Evolutionary conservation across 2,329 filamentous ascomycete genomes (phyloP).

Genomic region (Ophiostoma triangulosporum): DNA sequence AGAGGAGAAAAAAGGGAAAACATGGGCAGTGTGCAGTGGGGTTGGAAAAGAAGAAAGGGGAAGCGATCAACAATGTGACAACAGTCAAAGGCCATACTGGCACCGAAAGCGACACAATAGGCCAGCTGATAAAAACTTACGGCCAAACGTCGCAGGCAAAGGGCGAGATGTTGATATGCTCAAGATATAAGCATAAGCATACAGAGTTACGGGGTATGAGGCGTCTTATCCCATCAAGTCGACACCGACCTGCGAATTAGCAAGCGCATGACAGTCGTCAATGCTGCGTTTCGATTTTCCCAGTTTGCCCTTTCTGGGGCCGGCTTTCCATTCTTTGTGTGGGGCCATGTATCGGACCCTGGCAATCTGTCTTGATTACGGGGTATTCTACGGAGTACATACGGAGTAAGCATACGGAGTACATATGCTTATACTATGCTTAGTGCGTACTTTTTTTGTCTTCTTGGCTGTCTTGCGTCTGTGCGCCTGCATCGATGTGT

Average conservation of each 20-base stretch:
- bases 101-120: neutral
- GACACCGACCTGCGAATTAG: too few relatives aligned
- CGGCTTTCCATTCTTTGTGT: neutral
- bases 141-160: neutral
- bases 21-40: neutral
- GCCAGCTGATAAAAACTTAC: neutral
- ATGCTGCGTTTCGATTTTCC: neutral
- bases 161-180: neutral
- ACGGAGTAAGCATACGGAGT: too few relatives aligned
- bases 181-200: neutral
- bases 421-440: too few relatives aligned
- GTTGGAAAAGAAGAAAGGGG: neutral
- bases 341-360: neutral
- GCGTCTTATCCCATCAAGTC: too few relatives aligned
- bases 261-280: too few relatives aligned
- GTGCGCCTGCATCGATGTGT: too few relatives aligned
- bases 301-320: neutral
- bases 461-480: too few relatives aligned
- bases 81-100: neutral
- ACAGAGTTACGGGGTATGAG: neutral
- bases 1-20: neutral
- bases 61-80: neutral
- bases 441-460: too few relatives aligned
- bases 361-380: neutral
- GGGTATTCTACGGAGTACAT: too few relatives aligned